These are phyloP conservation scores for Plasmopara muralis DNA, from an alignment of 352 stramenopile genomes.

Conservation along the genomic window DNA sequence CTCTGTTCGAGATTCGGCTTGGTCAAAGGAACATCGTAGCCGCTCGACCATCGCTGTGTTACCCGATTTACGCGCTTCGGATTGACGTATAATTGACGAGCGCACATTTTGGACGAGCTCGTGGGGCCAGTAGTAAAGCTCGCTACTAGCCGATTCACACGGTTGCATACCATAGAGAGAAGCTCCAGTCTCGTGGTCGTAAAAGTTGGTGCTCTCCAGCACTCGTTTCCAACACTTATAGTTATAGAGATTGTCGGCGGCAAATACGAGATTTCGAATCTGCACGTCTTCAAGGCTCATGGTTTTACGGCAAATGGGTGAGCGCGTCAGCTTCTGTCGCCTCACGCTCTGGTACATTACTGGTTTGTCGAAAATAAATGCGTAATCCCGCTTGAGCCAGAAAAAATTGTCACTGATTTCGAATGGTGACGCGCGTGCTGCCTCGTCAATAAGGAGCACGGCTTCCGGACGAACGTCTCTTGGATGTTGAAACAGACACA, in stretches of 20 bases:
- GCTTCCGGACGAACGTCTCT: constrained; percentile 21
- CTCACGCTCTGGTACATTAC: constrained; percentile 31
- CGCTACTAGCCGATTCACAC: constrained; percentile 13
- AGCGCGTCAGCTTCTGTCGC: constrained; percentile 36
- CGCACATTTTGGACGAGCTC: constrained; percentile 27
- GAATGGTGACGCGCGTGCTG: constrained; percentile 21
- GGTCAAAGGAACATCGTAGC: constrained; percentile 15
- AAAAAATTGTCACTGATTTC: constrained; percentile 19
- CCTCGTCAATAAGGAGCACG: constrained; percentile 33
- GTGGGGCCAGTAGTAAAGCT: constrained; percentile 36
- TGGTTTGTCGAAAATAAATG: constrained; percentile 37
- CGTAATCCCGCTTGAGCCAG: constrained; percentile 34
- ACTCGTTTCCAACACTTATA: constrained; percentile 27
- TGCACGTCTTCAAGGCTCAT: constrained; percentile 37
- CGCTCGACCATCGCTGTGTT: constrained; percentile 12
- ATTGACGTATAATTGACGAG: constrained; percentile 16
- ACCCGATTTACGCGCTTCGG: constrained; percentile 4
- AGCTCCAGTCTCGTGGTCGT: constrained; percentile 11
- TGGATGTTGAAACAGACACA: constrained; percentile 42
- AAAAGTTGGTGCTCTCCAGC: constrained; percentile 30
- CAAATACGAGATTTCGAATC: constrained; percentile 33
- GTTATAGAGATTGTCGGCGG: constrained; percentile 28
- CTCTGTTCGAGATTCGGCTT: constrained; percentile 2
- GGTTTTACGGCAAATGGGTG: constrained; percentile 30
- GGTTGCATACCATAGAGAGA: constrained; percentile 9